Percentiles rank a stretch among this genome's conserved stretches.
These are phyloP conservation scores for Mortierella sp. DNA, from an alignment of 371 early-diverging fungal genomes.

Conservation along the genomic window DNA sequence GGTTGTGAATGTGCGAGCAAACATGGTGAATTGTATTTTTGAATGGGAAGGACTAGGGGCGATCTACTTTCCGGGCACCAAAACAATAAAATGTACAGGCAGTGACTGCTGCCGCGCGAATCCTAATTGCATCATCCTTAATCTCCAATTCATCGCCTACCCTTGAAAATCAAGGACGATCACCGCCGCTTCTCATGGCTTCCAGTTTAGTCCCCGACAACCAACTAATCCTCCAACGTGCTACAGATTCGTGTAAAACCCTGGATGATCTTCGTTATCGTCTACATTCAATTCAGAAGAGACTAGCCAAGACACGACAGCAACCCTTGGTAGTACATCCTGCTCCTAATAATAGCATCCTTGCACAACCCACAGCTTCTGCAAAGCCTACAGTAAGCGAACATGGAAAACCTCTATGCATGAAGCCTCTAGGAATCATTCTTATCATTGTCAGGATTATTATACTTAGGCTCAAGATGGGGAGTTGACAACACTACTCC, in stretches of 20 bases:
- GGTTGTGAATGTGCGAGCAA: slow-evolving; percentile 25
- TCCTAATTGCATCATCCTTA: neutral
- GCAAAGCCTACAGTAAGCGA: slow-evolving; percentile 4
- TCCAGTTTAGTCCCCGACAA: slow-evolving; percentile 29
- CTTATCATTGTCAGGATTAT: neutral
- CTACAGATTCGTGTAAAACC: slow-evolving; percentile 37
- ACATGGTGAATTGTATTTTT: slow-evolving; percentile 8
- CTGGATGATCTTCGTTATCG: slow-evolving; percentile 43
- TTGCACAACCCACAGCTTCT: neutral
- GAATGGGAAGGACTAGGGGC: neutral
- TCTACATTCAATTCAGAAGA: slow-evolving; percentile 38
- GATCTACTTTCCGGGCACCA: slow-evolving; percentile 4
- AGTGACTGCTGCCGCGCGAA: neutral
- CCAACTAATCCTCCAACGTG: slow-evolving; percentile 44
- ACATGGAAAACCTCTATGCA: neutral
- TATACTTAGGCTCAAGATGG: slow-evolving; percentile 24
- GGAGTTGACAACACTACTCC: slow-evolving; percentile 23
- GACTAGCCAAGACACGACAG: slow-evolving; percentile 26
- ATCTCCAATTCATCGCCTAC: neutral
- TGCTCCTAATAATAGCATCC: neutral
- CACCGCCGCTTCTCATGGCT: slow-evolving; percentile 1
- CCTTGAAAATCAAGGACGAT: no score
- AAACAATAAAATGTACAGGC: neutral
- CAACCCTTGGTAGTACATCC: neutral
- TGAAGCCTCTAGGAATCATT: neutral